Evolutionary conservation across 768 basidiomycete genomes (phyloP), one percentile per base, ranked within the genome.

Genomic region (Cantharellus anzutake): DNA sequence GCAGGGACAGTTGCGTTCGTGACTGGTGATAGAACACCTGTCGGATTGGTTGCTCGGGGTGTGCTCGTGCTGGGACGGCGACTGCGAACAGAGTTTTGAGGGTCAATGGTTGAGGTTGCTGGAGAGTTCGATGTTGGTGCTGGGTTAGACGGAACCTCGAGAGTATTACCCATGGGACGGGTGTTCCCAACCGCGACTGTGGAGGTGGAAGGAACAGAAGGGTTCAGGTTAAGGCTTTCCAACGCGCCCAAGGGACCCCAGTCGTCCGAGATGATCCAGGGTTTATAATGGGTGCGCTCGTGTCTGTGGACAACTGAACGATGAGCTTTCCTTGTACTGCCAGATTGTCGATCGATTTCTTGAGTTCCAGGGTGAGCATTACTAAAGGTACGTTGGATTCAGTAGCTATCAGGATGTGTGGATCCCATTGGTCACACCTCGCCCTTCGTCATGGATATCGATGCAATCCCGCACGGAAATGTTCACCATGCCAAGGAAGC

Each of bases 331-430:
- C 96, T 67, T 98, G 92, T 2, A 99, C 96, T 55, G 91, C 87
- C 37, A 96, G 80, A 68, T 96, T 93, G 71, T 99, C 96, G 66
- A 94, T 96, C n/a, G 93, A 97, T 72, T 94, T 94, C 75, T 97
- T 96, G 66, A 99, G 75, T 68, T 98, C 96, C 64, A 93, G 71
- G 0, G 94, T 97, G 56, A 98, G 79, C 83, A 96, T 96, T 76
- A 97, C 96, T 92, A 68, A 58, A 42, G 39, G 44, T 56, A 52
- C 11, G 44, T 11, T 37, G 7, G 7, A 11, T 7, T 37, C 11
- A 55, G 35, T 7, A 55, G 52, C 11, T 7, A 55, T 55, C 11
- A 7, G 14, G 1, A 7, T 55, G 7, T 37, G 35, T 14, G 52
- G 38, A 14, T 11, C 11, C 7, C 38, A 37, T 34, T 71, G 20